Evolutionary conservation across 1,139 yeast species (phyloP).

Genomic region (Magnusiomyces ingens): DNA sequence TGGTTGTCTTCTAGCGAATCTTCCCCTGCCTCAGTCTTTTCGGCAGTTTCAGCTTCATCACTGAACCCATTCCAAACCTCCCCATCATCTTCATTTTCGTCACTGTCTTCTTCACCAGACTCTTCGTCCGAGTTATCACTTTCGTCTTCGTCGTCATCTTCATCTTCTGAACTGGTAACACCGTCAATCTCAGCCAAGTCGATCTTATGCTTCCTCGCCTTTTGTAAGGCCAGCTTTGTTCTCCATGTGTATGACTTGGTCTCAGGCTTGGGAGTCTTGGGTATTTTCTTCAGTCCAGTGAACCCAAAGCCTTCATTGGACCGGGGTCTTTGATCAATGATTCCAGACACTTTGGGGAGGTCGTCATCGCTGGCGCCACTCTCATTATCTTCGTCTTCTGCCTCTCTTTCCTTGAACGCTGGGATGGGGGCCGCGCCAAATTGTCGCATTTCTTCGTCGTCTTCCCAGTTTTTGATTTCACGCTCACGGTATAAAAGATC

Average conservation of each 20-base stretch:
- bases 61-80: conserved; percentile 9
- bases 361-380: conserved; percentile 10
- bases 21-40: conserved; percentile 19
- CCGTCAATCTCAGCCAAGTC: conserved; percentile 38
- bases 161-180: conserved; percentile 27
- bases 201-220: conserved; percentile 30
- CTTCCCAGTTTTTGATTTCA: conserved; percentile 58
- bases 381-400: conserved; percentile 19
- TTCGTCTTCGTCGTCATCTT: conserved; percentile 17
- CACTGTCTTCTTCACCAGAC: conserved; percentile 19
- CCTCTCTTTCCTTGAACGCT: conserved; percentile 18
- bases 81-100: conserved; percentile 14
- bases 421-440: background rate
- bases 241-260: conserved; percentile 49
- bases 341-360: conserved; percentile 39
- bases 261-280: conserved; percentile 37
- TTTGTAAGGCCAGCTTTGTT: conserved; percentile 44
- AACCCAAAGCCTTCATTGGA: conserved; percentile 63
- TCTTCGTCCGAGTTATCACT: conserved; percentile 19
- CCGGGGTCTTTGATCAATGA: conserved; percentile 67
- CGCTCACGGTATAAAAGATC: conserved; percentile 66
- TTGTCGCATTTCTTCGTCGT: conserved; percentile 27
- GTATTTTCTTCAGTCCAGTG: conserved; percentile 45
- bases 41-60: conserved; percentile 16
- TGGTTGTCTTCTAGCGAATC: conserved; percentile 20